Evolutionary conservation across 176 grass and related monocot species (phyloP).

Genomic region (Aechmea fasciata): DNA sequence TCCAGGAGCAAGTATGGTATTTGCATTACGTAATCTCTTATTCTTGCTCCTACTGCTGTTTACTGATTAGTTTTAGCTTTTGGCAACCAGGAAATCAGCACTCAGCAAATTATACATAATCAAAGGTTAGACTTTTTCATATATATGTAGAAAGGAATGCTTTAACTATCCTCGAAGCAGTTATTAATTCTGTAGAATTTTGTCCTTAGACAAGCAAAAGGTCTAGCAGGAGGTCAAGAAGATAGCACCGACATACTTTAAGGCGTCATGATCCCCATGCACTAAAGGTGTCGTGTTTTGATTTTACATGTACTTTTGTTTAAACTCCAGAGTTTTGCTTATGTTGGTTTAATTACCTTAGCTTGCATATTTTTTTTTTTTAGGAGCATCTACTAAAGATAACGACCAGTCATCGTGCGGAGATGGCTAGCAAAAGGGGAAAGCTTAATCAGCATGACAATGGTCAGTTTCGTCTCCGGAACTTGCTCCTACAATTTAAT

Average conservation of each 20-base stretch:
- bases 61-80: conserved; percentile 24
- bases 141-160: neutral
- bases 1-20: conserved; percentile 65
- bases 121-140: conserved; percentile 50
- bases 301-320: neutral
- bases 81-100: conserved; percentile 75
- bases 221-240: conserved; percentile 17
- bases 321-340: neutral
- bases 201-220: conserved; percentile 50
- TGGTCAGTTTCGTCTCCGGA: conserved; percentile 38
- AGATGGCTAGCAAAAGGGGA: conserved; percentile 85
- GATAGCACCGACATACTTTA: conserved; percentile 61
- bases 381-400: conserved; percentile 92
- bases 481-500: conserved; percentile 17
- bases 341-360: neutral
- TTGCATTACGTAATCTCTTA: conserved; percentile 17
- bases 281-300: conserved; percentile 43
- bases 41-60: conserved; percentile 16
- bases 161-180: neutral
- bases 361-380: conserved; percentile 13
- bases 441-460: conserved; percentile 52
- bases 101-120: conserved; percentile 75
- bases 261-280: conserved; percentile 55
- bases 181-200: conserved; percentile 2
- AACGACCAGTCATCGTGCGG: conserved; percentile 59